phyloP scores from a whole-genome alignment of 83 land plant genomes.

The Thuja plicata region DNA sequence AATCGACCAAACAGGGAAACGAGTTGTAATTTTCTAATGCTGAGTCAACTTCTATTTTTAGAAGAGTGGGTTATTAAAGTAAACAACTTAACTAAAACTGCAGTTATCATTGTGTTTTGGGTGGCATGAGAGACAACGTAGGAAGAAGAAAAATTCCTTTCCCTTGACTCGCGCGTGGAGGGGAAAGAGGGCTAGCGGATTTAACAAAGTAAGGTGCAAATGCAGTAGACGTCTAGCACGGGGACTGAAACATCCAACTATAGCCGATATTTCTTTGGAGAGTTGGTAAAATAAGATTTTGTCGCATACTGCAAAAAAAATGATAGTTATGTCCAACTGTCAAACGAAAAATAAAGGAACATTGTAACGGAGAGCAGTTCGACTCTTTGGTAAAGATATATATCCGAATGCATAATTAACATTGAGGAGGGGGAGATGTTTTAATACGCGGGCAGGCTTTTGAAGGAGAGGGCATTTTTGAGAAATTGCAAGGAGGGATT shows the following conservation, averaged over 20 bases:
- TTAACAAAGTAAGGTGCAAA: constrained; percentile 34
- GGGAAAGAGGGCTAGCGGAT: too few species aligned
- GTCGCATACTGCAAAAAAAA: constrained; percentile 48
- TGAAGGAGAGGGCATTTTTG: not conserved
- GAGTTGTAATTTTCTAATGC: too few species aligned
- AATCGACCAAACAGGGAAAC: too few species aligned
- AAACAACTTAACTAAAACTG: too few species aligned
- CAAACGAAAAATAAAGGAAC: not conserved
- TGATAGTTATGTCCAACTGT: not conserved
- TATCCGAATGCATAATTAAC: not conserved
- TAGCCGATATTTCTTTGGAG: constrained; percentile 53
- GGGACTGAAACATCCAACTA: constrained; percentile 57
- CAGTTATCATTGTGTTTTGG: too few species aligned
- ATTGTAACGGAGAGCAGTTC: not conserved
- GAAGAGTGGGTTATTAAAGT: too few species aligned
- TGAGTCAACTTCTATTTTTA: too few species aligned
- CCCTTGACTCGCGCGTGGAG: too few species aligned
- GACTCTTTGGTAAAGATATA: not conserved
- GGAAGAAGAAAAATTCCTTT: too few species aligned
- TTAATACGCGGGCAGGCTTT: not conserved
- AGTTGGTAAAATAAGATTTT: constrained; percentile 55
- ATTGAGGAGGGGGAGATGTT: not conserved
- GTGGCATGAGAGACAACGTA: too few species aligned
- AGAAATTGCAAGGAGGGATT: not conserved
- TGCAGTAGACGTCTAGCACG: constrained; percentile 55